These are phyloP conservation scores for Chlorella sp. DNA, from an alignment of 139 green algal species.

Conservation along the genomic window DNA sequence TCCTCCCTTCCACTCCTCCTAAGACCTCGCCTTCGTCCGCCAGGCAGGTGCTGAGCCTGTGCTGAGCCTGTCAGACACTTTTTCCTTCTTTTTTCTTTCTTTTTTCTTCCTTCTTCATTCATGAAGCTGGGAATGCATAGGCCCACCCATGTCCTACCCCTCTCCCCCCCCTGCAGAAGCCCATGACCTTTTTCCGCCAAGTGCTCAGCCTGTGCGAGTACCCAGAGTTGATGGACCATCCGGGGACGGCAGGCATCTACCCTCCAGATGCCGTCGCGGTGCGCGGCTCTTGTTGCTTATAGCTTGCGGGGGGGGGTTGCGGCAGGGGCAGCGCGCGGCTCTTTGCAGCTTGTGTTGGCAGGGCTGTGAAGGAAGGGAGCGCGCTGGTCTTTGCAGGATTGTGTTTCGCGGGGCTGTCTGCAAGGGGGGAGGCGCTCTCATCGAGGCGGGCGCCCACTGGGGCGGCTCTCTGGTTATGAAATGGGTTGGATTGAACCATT, in stretches of 20 bases:
- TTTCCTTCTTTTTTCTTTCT: too few species aligned
- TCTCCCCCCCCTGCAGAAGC: constrained; percentile 79
- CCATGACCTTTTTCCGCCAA: constrained; percentile 91
- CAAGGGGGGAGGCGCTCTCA: not conserved
- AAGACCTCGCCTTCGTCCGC: not conserved
- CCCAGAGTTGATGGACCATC: constrained; percentile 41
- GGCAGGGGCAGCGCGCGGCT: not conserved
- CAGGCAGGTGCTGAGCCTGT: not conserved
- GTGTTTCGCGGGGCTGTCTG: too few species aligned
- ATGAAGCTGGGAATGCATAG: too few species aligned
- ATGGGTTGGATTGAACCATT: too few species aligned
- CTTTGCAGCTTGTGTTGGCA: too few species aligned
- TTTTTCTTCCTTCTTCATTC: too few species aligned
- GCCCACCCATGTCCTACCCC: too few species aligned
- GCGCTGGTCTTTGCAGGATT: too few species aligned
- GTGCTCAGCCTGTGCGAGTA: constrained; percentile 37
- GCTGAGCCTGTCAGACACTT: not conserved
- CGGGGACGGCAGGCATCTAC: constrained; percentile 71
- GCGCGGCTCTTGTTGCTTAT: not conserved
- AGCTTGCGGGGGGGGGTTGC: not conserved
- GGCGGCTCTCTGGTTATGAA: too few species aligned
- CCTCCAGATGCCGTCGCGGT: constrained; percentile 78
- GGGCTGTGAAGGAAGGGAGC: too few species aligned
- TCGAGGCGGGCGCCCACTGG: too few species aligned
- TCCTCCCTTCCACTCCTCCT: too few species aligned